Evolutionary conservation across 2,329 filamentous ascomycete species (phyloP).

Genomic region (Rutstroemia sp.): DNA sequence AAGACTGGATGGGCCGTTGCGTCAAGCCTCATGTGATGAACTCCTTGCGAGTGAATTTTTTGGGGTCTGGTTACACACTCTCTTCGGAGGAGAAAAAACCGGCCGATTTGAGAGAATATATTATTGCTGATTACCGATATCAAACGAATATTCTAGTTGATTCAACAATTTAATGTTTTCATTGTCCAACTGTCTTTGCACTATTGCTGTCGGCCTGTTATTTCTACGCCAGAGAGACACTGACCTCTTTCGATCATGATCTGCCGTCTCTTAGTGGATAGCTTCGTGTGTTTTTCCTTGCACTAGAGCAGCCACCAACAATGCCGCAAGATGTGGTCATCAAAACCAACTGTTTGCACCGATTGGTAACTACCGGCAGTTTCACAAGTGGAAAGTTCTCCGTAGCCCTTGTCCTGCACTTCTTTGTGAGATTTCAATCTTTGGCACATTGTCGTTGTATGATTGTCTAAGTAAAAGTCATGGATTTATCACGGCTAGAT

Average conservation of each 20-base stretch:
- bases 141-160: no score
- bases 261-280: not conserved
- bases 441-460: not conserved
- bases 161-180: no score
- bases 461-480: not conserved
- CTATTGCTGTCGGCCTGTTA: no score
- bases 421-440: not conserved
- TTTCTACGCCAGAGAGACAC: no score
- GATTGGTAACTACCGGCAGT: no score
- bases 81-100: not conserved
- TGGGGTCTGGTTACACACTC: not conserved
- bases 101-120: no score
- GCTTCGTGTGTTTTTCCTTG: not conserved
- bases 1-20: not conserved
- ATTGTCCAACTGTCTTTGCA: no score
- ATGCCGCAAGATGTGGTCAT: not conserved
- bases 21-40: not conserved
- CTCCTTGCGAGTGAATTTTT: no score
- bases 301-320: not conserved
- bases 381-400: no score
- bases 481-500: not conserved
- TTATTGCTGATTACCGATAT: no score
- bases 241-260: not conserved
- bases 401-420: not conserved
- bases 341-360: not conserved